A percentile compares a stretch with the other conserved stretches of the same genome.
These are phyloP conservation scores for Chaetomiaceae sp. DNA, from an alignment of 2,329 filamentous ascomycete species.

Conservation along the genomic window DNA sequence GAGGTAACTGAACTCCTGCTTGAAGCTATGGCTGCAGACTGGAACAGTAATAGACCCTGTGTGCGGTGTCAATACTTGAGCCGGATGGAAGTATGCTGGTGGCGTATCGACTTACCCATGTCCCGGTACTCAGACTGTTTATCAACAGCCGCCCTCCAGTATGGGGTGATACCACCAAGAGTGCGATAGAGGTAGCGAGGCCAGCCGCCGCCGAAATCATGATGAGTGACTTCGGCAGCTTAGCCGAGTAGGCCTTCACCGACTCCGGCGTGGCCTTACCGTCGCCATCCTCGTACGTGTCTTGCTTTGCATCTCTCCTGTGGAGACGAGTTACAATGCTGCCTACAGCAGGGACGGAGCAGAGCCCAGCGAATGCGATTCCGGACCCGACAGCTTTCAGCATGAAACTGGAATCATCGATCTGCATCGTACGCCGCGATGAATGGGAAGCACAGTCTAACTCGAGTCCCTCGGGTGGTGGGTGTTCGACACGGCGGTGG, in stretches of 20 bases:
- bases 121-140: conserved; percentile 56
- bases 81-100: conserved; percentile 22
- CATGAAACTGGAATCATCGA: conserved; percentile 28
- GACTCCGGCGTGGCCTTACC: conserved; percentile 64
- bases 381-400: conserved; percentile 27
- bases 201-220: conserved; percentile 52
- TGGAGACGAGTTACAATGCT: conserved; percentile 28
- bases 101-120: conserved; percentile 54
- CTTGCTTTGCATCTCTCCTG: conserved; percentile 32
- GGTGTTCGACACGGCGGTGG: not conserved
- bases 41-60: conserved; percentile 49
- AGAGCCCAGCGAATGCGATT: conserved; percentile 29
- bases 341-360: conserved; percentile 30
- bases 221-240: conserved; percentile 51
- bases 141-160: conserved; percentile 43
- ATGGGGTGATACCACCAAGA: conserved; percentile 49
- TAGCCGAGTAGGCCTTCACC: conserved; percentile 57
- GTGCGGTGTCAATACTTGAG: conserved; percentile 10
- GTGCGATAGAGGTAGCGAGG: conserved; percentile 50
- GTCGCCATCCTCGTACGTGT: conserved; percentile 64
- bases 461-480: no score
- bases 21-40: conserved; percentile 47
- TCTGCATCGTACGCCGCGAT: conserved; percentile 23
- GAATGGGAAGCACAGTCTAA: not conserved
- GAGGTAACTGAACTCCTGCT: conserved; percentile 48